Evolutionary conservation across 345 rosid species (phyloP).

Genomic region (Passiflora organensis): DNA sequence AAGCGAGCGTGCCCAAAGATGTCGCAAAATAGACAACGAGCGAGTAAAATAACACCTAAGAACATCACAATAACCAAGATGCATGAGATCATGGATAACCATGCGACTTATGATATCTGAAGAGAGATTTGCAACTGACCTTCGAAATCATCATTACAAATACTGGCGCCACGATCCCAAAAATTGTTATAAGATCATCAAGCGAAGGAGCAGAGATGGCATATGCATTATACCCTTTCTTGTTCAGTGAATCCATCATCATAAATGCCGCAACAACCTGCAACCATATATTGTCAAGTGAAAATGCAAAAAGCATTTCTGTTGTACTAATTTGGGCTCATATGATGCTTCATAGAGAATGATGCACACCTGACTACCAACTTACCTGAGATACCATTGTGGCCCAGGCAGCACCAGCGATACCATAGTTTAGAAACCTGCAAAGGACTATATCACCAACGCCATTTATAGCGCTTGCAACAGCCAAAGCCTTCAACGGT

Average conservation of each 20-base stretch:
- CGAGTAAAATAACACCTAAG: constrained; percentile 77
- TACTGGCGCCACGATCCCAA: constrained; percentile 72
- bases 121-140: constrained; percentile 22
- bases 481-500: constrained; percentile 75
- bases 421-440: constrained; percentile 68
- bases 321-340: neutral
- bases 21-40: constrained; percentile 75
- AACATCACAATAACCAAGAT: constrained; percentile 12
- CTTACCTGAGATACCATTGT: constrained; percentile 91
- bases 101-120: neutral
- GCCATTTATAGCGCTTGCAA: constrained; percentile 68
- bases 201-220: constrained; percentile 55
- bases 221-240: constrained; percentile 69
- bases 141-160: constrained; percentile 69
- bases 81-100: constrained; percentile 1
- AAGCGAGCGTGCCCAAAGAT: constrained; percentile 67
- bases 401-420: constrained; percentile 99
- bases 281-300: neutral
- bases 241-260: constrained; percentile 71
- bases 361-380: neutral
- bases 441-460: constrained; percentile 73
- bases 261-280: constrained; percentile 75
- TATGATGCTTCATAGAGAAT: too few relatives aligned
- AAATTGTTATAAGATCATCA: constrained; percentile 46
- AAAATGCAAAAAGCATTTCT: neutral